A percentile compares a stretch with the other conserved stretches of the same genome.
phyloP scores from a whole-genome alignment of 805 yeast species.

The Wickerhamiella sorbophila region DNA sequence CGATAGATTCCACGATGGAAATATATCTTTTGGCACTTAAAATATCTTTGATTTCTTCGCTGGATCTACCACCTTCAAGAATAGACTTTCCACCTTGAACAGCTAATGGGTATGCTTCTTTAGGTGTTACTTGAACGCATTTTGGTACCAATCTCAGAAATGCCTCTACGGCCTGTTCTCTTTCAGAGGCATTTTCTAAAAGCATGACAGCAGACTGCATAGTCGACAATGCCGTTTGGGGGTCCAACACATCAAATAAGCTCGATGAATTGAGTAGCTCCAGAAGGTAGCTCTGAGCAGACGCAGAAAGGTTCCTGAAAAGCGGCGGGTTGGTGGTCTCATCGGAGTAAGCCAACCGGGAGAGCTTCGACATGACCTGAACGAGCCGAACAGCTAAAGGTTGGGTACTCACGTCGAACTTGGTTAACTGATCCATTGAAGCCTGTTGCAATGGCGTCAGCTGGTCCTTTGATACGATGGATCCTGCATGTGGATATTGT shows the following conservation, averaged over 20 bases:
- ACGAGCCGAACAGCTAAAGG: conserved; percentile 2
- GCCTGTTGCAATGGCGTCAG: conserved; percentile 52
- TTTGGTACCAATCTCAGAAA: conserved; percentile 6
- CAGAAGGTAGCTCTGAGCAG: conserved; percentile 7
- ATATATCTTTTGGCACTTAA: conserved; percentile 10
- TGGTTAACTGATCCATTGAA: conserved; percentile 37
- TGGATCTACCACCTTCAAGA: conserved; percentile 5
- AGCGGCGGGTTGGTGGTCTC: not conserved
- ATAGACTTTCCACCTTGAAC: conserved; percentile 9
- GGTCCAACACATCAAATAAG: not conserved
- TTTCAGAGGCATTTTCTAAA: conserved; percentile 1
- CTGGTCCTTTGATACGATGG: conserved; percentile 34
- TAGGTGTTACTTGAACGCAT: not conserved
- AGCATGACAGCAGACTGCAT: conserved; percentile 1
- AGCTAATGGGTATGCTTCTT: not conserved
- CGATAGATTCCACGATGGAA: conserved; percentile 19
- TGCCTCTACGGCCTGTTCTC: conserved; percentile 3
- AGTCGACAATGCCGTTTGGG: not conserved
- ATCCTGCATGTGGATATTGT: conserved; percentile 7
- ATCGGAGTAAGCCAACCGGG: conserved; percentile 5
- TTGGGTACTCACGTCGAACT: conserved; percentile 13
- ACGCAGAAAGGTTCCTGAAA: conserved; percentile 6
- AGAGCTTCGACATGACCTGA: conserved; percentile 7
- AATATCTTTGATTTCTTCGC: conserved; percentile 3
- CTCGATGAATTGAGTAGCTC: not conserved